A percentile compares a stretch with the other conserved stretches of the same genome.
These are phyloP conservation scores for Zygoascus tannicola DNA, from an alignment of 805 yeast species.

Conservation along the genomic window DNA sequence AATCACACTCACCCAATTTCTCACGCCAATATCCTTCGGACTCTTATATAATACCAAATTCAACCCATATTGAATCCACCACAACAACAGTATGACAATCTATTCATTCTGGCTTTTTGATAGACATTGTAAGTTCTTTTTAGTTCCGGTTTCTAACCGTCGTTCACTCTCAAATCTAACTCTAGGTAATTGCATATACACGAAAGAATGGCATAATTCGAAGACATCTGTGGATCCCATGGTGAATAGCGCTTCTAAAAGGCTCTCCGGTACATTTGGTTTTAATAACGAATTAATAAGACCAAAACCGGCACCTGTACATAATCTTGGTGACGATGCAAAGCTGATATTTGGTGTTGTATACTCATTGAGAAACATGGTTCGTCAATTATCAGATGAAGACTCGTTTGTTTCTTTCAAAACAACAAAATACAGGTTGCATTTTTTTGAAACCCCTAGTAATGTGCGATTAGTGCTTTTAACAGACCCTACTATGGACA, in stretches of 20 bases:
- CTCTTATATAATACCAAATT: no score
- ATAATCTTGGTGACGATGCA: slow-evolving; percentile 52
- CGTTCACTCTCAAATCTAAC: background rate
- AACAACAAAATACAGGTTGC: slow-evolving; percentile 70
- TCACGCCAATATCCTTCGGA: no score
- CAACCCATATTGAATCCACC: no score
- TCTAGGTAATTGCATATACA: slow-evolving; percentile 63
- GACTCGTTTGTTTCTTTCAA: slow-evolving; percentile 27
- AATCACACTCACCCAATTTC: no score
- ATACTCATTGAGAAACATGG: slow-evolving; percentile 67
- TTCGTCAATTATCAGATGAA: slow-evolving; percentile 42
- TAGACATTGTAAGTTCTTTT: slow-evolving; percentile 55
- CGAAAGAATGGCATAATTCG: slow-evolving; percentile 51
- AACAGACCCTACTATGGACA: slow-evolving; percentile 53
- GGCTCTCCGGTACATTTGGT: slow-evolving; percentile 35
- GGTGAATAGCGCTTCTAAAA: slow-evolving; percentile 26
- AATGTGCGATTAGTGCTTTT: slow-evolving; percentile 68
- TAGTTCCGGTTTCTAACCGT: no score
- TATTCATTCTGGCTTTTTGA: slow-evolving; percentile 88
- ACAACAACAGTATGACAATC: slow-evolving; percentile 42
- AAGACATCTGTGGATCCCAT: background rate
- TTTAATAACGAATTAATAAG: slow-evolving; percentile 3
- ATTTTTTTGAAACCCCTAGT: slow-evolving; percentile 69
- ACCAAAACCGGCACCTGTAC: slow-evolving; percentile 3
- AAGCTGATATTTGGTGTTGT: slow-evolving; percentile 80